Evolutionary conservation across 73 alveolate species (phyloP).

Genomic region (Uronychia binucleata): DNA sequence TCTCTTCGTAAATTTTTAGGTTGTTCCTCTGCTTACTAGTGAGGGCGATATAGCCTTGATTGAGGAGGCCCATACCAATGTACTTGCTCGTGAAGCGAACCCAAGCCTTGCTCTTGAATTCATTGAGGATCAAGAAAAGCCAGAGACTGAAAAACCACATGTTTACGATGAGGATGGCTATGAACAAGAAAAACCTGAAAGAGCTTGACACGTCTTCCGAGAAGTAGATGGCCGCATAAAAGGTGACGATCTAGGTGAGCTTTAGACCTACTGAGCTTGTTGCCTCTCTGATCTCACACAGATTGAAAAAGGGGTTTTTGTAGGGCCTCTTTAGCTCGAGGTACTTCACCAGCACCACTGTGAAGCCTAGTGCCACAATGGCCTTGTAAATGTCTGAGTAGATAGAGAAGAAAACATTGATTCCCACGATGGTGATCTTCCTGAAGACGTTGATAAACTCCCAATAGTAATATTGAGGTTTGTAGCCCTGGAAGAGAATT

Average conservation of each 20-base stretch:
- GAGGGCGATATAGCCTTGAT: too few relatives aligned
- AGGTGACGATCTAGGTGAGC: slow-evolving; percentile 23
- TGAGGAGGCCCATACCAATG: too few relatives aligned
- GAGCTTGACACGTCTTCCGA: not conserved
- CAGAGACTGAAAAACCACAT: slow-evolving; percentile 23
- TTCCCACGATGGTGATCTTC: not conserved
- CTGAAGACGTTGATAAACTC: slow-evolving; percentile 26
- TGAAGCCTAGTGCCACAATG: slow-evolving; percentile 33
- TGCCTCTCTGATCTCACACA: slow-evolving; percentile 53
- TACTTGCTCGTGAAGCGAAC: too few relatives aligned
- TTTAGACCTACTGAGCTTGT: not conserved
- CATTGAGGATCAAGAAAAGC: slow-evolving; percentile 10
- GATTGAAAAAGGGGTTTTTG: slow-evolving; percentile 35
- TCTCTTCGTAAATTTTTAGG: too few relatives aligned
- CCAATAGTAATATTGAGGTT: slow-evolving; percentile 30
- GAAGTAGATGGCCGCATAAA: slow-evolving; percentile 65
- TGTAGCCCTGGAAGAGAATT: slow-evolving; percentile 34
- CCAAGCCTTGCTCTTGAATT: not conserved
- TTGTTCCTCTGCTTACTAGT: too few relatives aligned
- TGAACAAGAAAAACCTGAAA: slow-evolving; percentile 1
- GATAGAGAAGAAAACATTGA: slow-evolving; percentile 50
- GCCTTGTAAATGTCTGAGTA: slow-evolving; percentile 47
- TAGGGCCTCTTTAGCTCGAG: slow-evolving; percentile 52
- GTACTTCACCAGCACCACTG: slow-evolving; percentile 30
- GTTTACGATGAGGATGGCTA: slow-evolving; percentile 10